Evolutionary conservation across 2,329 filamentous ascomycete species (phyloP).

Genomic region (Trichoderma simmonsii): DNA sequence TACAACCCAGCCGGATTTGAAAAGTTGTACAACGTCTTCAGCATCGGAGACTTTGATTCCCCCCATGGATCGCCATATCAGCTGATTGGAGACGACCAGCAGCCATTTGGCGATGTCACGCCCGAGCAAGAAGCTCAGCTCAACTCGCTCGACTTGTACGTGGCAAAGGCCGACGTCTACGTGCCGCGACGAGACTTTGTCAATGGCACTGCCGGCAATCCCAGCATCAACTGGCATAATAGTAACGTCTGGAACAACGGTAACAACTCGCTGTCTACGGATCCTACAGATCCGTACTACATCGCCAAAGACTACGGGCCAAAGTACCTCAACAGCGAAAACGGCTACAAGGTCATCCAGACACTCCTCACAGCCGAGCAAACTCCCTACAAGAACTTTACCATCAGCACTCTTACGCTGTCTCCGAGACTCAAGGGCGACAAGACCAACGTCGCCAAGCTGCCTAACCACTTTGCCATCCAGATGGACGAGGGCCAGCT

Average conservation of each 20-base stretch:
- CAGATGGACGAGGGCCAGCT: conserved; percentile 30
- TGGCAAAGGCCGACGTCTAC: conserved; percentile 17
- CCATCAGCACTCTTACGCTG: conserved; percentile 24
- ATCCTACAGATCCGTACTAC: conserved; percentile 22
- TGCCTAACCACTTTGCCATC: conserved; percentile 24
- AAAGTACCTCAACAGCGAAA: conserved; percentile 23
- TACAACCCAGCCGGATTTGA: conserved; percentile 27
- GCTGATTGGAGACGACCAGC: conserved; percentile 17
- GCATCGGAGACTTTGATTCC: conserved; percentile 18
- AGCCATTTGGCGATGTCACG: conserved; percentile 22
- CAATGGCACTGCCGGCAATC: conserved; percentile 23
- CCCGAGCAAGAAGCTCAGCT: conserved; percentile 15
- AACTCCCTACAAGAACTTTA: conserved; percentile 22
- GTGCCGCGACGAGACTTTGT: conserved; percentile 24
- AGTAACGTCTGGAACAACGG: conserved; percentile 24
- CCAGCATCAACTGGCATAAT: conserved; percentile 21
- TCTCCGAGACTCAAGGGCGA: conserved; percentile 20
- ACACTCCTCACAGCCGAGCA: conserved; percentile 21
- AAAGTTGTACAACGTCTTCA: conserved; percentile 22
- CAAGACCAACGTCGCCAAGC: conserved; percentile 11
- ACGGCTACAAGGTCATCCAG: conserved; percentile 26
- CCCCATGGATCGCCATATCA: conserved; percentile 20
- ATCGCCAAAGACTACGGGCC: conserved; percentile 26
- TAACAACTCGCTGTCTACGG: conserved; percentile 18
- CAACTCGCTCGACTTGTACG: conserved; percentile 21